Evolutionary conservation across 176 grass and related monocot genomes (phyloP).

Genomic region (Cenchrus americanus): DNA sequence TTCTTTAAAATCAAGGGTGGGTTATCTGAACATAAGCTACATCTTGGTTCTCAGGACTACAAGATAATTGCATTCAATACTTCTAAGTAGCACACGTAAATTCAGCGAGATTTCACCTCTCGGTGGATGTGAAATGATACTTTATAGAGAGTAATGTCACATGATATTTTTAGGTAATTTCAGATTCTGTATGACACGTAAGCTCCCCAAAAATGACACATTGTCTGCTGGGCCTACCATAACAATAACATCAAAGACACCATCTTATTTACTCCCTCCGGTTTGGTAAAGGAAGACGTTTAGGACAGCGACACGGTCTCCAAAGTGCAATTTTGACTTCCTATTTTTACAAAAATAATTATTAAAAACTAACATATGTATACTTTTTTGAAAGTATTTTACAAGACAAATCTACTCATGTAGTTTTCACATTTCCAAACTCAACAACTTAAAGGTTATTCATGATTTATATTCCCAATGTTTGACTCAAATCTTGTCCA

Average conservation of each 20-base stretch:
- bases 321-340: too few species aligned
- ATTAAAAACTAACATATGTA: too few species aligned
- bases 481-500: too few species aligned
- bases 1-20: conserved; percentile 89
- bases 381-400: too few species aligned
- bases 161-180: conserved; percentile 1
- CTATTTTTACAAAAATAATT: too few species aligned
- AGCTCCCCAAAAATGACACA: background rate
- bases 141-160: conserved; percentile 22
- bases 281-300: too few species aligned
- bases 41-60: conserved; percentile 10
- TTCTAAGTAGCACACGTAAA: conserved; percentile 1
- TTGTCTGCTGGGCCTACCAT: conserved; percentile 5
- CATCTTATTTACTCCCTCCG: background rate
- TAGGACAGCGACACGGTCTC: too few species aligned
- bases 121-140: conserved; percentile 2
- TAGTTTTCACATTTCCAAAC: too few species aligned
- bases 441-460: too few species aligned
- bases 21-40: background rate
- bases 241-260: background rate
- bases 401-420: too few species aligned
- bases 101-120: conserved; percentile 10
- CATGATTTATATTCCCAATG: too few species aligned
- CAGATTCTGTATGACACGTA: conserved; percentile 22
- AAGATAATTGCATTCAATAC: background rate